Percentiles rank a stretch among this genome's conserved stretches.
Conservation (phyloP, 2,329 filamentous ascomycete species). For the Blastomyces percursus region DNA sequence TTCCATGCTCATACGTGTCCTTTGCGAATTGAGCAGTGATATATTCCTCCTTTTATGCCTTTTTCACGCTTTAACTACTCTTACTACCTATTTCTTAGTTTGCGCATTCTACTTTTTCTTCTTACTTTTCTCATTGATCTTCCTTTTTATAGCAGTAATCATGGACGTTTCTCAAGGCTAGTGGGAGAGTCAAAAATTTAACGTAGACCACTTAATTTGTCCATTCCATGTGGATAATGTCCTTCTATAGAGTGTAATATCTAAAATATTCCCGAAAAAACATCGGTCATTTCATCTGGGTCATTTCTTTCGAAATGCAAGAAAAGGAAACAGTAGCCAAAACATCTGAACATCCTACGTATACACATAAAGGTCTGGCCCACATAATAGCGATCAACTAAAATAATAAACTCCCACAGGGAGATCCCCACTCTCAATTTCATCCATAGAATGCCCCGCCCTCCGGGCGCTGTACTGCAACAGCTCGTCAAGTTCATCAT, state of each 20-base stretch:
- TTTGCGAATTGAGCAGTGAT: not conserved
- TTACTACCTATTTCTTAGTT: conserved; percentile 3
- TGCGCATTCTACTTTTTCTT: conserved; percentile 8
- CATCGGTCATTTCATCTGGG: not conserved
- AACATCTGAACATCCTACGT: not conserved
- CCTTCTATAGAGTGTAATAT: not conserved
- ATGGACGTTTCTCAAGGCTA: conserved; percentile 1
- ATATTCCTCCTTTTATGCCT: not conserved
- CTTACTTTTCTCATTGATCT: conserved; percentile 7
- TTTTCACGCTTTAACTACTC: not conserved
- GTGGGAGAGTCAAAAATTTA: conserved; percentile 1
- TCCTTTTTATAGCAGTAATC: conserved; percentile 7
- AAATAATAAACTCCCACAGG: conserved; percentile 12
- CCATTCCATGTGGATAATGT: not conserved
- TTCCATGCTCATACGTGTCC: not conserved
- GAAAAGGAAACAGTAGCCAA: not conserved
- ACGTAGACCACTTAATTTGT: not conserved
- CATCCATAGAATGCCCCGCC: conserved; percentile 7
- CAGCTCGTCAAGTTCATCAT: conserved; percentile 22
- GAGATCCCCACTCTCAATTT: conserved; percentile 11
- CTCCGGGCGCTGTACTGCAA: conserved; percentile 16
- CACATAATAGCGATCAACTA: not conserved
- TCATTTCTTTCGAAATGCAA: not conserved
- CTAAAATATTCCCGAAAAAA: not conserved
- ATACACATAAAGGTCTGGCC: not conserved